Evolutionary conservation across 2,329 filamentous ascomycete species (phyloP).

Genomic region (Blumeria hordei): DNA sequence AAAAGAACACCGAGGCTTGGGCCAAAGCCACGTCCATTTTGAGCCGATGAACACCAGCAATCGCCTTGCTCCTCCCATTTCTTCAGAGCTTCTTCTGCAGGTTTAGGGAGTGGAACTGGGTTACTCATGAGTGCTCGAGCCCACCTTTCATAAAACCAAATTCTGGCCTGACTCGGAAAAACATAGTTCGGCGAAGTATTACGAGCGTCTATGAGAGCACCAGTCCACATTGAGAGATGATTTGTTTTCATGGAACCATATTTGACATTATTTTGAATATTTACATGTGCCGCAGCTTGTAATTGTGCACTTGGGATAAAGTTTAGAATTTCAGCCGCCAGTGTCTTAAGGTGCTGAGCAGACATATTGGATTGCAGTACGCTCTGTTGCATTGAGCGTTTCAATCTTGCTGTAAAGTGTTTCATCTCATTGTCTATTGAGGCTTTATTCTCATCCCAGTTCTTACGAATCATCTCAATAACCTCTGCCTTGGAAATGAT

Average conservation of each 20-base stretch:
- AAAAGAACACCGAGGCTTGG: slow-evolving; percentile 42
- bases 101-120: slow-evolving; percentile 11
- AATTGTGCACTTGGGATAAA: slow-evolving; percentile 9
- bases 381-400: slow-evolving; percentile 4
- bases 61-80: slow-evolving; percentile 61
- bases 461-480: slow-evolving; percentile 85
- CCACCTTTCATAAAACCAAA: slow-evolving; percentile 9
- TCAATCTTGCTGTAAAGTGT: slow-evolving; percentile 5
- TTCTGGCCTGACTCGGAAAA: slow-evolving; percentile 7
- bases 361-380: slow-evolving; percentile 5
- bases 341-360: slow-evolving; percentile 5
- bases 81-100: slow-evolving; percentile 31
- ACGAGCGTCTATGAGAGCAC: slow-evolving; percentile 35
- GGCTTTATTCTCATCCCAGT: slow-evolving; percentile 27
- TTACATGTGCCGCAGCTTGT: slow-evolving; percentile 9
- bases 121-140: slow-evolving; percentile 10
- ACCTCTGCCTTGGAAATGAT: slow-evolving; percentile 17
- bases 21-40: slow-evolving; percentile 21
- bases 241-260: slow-evolving; percentile 30
- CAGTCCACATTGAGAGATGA: slow-evolving; percentile 42
- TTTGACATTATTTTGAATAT: slow-evolving; percentile 7
- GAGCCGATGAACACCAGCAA: slow-evolving; percentile 54
- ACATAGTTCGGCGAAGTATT: slow-evolving; percentile 35
- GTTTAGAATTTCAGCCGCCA: slow-evolving; percentile 5
- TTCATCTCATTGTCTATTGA: slow-evolving; percentile 6